These are phyloP conservation scores for Pyrenochaeta sp. DNA, from an alignment of 2,329 filamentous ascomycete genomes.

Conservation along the genomic window DNA sequence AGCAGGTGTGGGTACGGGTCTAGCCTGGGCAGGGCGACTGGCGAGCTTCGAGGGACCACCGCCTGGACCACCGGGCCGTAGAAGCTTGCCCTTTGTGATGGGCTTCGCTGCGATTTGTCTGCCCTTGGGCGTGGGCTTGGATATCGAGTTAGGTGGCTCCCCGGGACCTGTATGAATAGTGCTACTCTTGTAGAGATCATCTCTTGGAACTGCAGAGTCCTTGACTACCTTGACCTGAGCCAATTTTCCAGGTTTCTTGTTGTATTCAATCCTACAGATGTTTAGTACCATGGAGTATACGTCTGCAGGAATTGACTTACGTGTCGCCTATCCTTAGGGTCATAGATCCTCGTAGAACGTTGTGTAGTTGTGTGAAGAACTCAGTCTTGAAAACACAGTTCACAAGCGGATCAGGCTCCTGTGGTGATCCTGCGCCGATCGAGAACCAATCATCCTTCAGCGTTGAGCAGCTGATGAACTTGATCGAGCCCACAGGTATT, in stretches of 20 bases:
- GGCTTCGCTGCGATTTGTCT: constrained; percentile 88
- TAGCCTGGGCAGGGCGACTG: constrained; percentile 55
- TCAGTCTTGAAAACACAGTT: constrained; percentile 97
- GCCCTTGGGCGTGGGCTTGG: constrained; percentile 83
- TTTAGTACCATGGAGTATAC: constrained; percentile 29
- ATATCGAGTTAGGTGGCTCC: constrained; percentile 82
- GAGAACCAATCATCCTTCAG: constrained; percentile 97
- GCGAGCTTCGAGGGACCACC: constrained; percentile 79
- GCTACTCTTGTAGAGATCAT: constrained; percentile 93
- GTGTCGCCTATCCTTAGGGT: constrained; percentile 82
- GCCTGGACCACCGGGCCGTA: constrained; percentile 87
- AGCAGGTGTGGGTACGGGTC: constrained; percentile 41
- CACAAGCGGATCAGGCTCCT: constrained; percentile 91
- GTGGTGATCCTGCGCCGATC: constrained; percentile 84
- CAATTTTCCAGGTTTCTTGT: constrained; percentile 96
- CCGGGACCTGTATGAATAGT: constrained; percentile 86
- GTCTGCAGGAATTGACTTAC: constrained; percentile 47
- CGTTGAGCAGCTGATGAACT: constrained; percentile 82
- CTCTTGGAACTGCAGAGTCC: constrained; percentile 75
- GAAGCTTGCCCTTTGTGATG: constrained; percentile 91
- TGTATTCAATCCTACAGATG: constrained; percentile 77
- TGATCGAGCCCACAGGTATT: constrained; percentile 86
- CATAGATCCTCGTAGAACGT: constrained; percentile 79
- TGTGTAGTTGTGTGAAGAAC: constrained; percentile 90
- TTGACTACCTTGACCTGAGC: constrained; percentile 89